Evolutionary conservation across 495 filamentous ascomycete genomes (phyloP).

Genomic region (Penicillium atrosanguineum): DNA sequence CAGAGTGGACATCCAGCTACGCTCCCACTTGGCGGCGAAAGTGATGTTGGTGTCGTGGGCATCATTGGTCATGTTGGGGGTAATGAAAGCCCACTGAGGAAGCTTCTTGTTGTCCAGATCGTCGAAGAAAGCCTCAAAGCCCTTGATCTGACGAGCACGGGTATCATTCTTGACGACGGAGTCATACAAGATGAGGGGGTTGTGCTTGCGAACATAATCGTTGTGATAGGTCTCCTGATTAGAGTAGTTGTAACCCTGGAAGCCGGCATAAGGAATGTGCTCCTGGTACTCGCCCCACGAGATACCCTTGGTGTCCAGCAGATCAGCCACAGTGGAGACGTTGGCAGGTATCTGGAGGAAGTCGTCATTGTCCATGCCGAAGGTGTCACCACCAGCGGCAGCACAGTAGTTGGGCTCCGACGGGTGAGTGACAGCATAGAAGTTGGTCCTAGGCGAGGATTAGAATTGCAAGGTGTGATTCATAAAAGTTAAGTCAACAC

Average conservation of each 20-base stretch:
- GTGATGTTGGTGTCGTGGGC: constrained; percentile 68
- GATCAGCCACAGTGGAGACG: constrained; percentile 63
- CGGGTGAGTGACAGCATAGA: constrained; percentile 61
- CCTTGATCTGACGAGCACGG: constrained; percentile 62
- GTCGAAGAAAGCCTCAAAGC: constrained; percentile 58
- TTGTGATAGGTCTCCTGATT: constrained; percentile 51
- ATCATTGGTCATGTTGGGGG: constrained; percentile 73
- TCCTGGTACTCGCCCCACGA: constrained; percentile 72
- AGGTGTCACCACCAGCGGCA: constrained; percentile 60
- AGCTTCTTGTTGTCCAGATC: constrained; percentile 56
- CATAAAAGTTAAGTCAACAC: not conserved
- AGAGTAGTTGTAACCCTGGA: constrained; percentile 53
- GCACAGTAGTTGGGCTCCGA: constrained; percentile 72
- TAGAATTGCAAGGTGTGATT: not conserved
- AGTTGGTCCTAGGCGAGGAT: constrained; percentile 45
- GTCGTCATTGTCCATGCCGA: constrained; percentile 67
- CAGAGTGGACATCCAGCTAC: constrained; percentile 57
- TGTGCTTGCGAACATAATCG: constrained; percentile 76
- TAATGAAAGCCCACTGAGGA: constrained; percentile 73
- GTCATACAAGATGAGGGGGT: constrained; percentile 60
- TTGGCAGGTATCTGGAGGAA: constrained; percentile 55
- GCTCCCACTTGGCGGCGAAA: constrained; percentile 57
- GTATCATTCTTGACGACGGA: constrained; percentile 51
- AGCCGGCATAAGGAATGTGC: constrained; percentile 64
- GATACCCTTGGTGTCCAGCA: constrained; percentile 65